Evolutionary conservation across 2,329 filamentous ascomycete genomes (phyloP).

Genomic region (Leptographium flavum): DNA sequence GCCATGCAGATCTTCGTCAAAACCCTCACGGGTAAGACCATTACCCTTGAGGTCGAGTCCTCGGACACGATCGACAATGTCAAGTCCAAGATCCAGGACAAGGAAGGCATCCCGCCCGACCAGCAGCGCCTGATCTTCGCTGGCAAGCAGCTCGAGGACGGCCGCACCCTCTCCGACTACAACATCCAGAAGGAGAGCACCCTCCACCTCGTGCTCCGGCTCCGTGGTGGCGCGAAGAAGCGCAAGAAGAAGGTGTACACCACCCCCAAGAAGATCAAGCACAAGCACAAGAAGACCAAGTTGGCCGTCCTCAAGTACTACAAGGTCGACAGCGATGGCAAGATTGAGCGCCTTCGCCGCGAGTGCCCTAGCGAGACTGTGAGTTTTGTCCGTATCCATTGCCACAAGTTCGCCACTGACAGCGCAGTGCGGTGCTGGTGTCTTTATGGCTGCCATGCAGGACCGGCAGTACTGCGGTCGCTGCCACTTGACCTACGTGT

Average conservation of each 20-base stretch:
- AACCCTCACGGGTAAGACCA: conserved; percentile 98
- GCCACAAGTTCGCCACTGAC: neutral
- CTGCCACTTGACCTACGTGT: conserved; percentile 61
- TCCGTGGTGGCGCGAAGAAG: conserved; percentile 99
- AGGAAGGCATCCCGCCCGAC: conserved; percentile 98
- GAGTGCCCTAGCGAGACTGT: conserved; percentile 91
- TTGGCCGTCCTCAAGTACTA: conserved; percentile 99
- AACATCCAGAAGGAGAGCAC: conserved; percentile 99
- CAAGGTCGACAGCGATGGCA: conserved; percentile 99
- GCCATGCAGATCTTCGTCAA: conserved; percentile 68
- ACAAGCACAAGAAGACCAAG: conserved; percentile 99
- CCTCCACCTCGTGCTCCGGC: conserved; percentile 92
- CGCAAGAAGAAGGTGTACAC: conserved; percentile 99
- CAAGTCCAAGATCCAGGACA: conserved; percentile 97
- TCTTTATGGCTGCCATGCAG: conserved; percentile 99
- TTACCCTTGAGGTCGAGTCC: conserved; percentile 99
- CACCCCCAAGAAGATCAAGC: conserved; percentile 99
- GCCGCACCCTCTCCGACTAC: conserved; percentile 98
- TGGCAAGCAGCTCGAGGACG: conserved; percentile 99
- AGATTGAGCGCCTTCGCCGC: conserved; percentile 97
- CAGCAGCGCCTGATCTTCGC: conserved; percentile 99
- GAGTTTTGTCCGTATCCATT: conserved; percentile 21
- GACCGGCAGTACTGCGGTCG: conserved; percentile 94
- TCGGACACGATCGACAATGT: conserved; percentile 99
- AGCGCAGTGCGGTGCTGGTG: conserved; percentile 85